phyloP scores from a whole-genome alignment of 2,329 filamentous ascomycete genomes.

The Aspergillus pseudonomiae region DNA sequence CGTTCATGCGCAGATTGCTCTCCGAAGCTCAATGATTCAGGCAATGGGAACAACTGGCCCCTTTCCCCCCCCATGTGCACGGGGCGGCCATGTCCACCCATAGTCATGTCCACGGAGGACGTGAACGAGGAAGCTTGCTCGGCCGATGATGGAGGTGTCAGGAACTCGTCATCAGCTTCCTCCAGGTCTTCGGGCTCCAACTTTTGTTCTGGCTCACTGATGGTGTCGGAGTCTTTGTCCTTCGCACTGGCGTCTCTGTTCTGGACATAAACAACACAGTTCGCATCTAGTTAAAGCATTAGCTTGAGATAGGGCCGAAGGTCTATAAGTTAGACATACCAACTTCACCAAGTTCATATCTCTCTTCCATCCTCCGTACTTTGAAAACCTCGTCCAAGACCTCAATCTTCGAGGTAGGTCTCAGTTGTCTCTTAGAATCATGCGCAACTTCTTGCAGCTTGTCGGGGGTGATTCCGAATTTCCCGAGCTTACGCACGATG shows the following conservation, averaged over 20 bases:
- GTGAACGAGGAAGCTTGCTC: conserved; percentile 30
- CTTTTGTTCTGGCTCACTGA: conserved; percentile 27
- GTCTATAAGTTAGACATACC: conserved; percentile 29
- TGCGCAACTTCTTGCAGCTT: conserved; percentile 45
- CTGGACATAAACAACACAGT: conserved; percentile 41
- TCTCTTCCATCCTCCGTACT: conserved; percentile 44
- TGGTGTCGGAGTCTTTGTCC: conserved; percentile 36
- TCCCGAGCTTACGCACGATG: conserved; percentile 43
- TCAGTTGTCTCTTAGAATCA: conserved; percentile 43
- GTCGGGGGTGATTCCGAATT: conserved; percentile 39
- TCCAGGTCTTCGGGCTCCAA: conserved; percentile 29
- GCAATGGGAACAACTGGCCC: conserved; percentile 32
- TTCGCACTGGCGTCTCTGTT: conserved; percentile 40
- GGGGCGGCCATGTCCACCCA: conserved; percentile 23
- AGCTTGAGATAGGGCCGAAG: background rate
- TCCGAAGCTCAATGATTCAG: conserved; percentile 33
- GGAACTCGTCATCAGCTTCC: conserved; percentile 29
- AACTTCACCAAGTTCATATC: conserved; percentile 45
- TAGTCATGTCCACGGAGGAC: conserved; percentile 27
- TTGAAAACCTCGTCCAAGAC: conserved; percentile 47
- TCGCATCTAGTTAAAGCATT: conserved; percentile 30
- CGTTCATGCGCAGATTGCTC: conserved; percentile 30
- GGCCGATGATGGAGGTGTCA: conserved; percentile 30
- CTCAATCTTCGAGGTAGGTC: conserved; percentile 37
- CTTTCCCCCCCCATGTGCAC: conserved; percentile 23